Base-by-base conservation (phyloP, 192 early-diverging fungal species). In the Funneliformis mosseae region DNA sequence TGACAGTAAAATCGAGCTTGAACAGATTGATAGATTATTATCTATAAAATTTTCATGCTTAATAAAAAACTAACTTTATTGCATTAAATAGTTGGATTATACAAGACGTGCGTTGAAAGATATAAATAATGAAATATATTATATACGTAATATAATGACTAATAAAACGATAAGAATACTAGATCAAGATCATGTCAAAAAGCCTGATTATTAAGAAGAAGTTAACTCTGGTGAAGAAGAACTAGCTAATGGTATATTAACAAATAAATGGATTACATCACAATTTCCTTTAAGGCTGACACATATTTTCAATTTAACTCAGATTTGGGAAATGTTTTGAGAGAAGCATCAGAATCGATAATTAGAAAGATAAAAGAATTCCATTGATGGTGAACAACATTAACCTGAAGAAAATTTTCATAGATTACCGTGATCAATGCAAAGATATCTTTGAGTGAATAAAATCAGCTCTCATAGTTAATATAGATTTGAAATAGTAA, bases 391-490 rank as follows among this genome's bases (percentile, higher is more conserved):
- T 75, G 25, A 27, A 61, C 43, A 27, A 74, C 50, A 74, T 74
- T 46, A 21, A 71, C 69, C 38, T 71, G 69, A 41, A 71, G 69
- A 42, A 39, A 72, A 46, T 72, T 72, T 72, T 72, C 8, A 72
- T 14, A 72, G 70, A 48, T 72, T 72, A 72, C 70, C 39, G 70
- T 72, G 70, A 72, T 48, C 39, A 72, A 72, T 72, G 70, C 70
- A 42, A 45, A 72, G 39, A 72, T 42, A 72, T 43, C 43, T 72
- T 72, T 72, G 70, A 72, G 70, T 72, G 70, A 72, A 42, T 72
- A 72, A 72, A 42, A 72, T 72, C 70, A 27, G 38, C 41, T 43
- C 70, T 72, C 39, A 41, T 71, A n/a, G n/a, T n/a, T n/a, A n/a
- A n/a, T n/a, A n/a, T n/a, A n/a, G 38, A 38, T 41, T 71, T 55